Evolutionary conservation across 768 basidiomycete genomes (phyloP).

Genomic region (Trametes cubensis): DNA sequence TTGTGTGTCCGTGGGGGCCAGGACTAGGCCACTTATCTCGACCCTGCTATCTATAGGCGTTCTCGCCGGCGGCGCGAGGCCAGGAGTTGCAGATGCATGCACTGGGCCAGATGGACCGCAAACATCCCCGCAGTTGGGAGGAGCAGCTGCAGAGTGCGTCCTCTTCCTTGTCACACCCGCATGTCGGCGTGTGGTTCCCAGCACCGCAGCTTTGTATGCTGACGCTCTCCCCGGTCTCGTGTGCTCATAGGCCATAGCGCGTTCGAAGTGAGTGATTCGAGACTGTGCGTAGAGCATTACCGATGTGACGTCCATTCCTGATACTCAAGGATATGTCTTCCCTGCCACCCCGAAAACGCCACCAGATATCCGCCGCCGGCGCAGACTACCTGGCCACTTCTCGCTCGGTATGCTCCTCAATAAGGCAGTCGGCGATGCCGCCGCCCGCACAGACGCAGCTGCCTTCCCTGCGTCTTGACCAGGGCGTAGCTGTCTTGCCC

Average conservation of each 20-base stretch:
- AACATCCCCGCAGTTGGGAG: conserved; percentile 34
- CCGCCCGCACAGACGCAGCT: conserved; percentile 6
- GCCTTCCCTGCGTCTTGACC: conserved; percentile 17
- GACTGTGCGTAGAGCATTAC: conserved; percentile 21
- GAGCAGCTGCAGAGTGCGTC: conserved; percentile 27
- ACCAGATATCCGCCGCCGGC: conserved; percentile 26
- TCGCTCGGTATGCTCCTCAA: conserved; percentile 26
- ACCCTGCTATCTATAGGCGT: conserved; percentile 19
- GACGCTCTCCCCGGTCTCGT: neutral
- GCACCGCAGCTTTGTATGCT: neutral
- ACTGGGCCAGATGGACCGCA: conserved; percentile 29
- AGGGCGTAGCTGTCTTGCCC: conserved; percentile 19
- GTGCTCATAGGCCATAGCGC: conserved; percentile 22
- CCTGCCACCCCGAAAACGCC: conserved; percentile 33
- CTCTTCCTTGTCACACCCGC: neutral
- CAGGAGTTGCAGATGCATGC: conserved; percentile 31
- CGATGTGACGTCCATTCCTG: conserved; percentile 13
- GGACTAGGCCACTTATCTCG: neutral
- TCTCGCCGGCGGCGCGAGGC: conserved; percentile 19
- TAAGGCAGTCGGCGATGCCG: conserved; percentile 23
- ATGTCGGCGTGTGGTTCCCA: neutral
- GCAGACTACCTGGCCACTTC: conserved; percentile 24
- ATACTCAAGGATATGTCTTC: conserved; percentile 31
- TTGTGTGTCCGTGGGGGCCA: conserved; percentile 5
- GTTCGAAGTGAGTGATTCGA: conserved; percentile 31